phyloP scores from a whole-genome alignment of 2,329 filamentous ascomycete species.

The Aureobasidium subglaciale region DNA sequence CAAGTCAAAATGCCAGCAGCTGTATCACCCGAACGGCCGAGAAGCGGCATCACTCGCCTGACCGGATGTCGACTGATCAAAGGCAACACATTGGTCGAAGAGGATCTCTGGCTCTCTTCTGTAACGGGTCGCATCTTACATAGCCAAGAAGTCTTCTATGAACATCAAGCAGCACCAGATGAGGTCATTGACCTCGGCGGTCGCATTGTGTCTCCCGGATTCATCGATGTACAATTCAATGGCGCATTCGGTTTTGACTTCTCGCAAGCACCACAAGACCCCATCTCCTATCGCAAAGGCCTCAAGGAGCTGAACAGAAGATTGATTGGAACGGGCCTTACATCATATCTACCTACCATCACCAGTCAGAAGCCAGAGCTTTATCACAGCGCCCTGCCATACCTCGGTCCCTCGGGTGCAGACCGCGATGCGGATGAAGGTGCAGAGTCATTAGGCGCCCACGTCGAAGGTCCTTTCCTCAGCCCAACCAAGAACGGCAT shows the following conservation, averaged over 20 bases:
- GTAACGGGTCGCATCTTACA: slow-evolving; percentile 72
- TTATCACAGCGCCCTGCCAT: slow-evolving; percentile 74
- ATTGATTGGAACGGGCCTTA: slow-evolving; percentile 74
- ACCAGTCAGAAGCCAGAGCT: slow-evolving; percentile 74
- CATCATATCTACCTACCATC: slow-evolving; percentile 78
- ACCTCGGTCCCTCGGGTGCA: slow-evolving; percentile 64
- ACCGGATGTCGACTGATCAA: slow-evolving; percentile 71
- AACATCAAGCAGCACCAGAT: slow-evolving; percentile 62
- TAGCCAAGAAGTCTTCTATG: slow-evolving; percentile 60
- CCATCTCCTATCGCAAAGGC: slow-evolving; percentile 64
- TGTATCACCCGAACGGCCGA: slow-evolving; percentile 32
- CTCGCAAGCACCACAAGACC: slow-evolving; percentile 57
- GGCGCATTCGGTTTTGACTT: slow-evolving; percentile 92
- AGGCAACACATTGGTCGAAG: slow-evolving; percentile 58
- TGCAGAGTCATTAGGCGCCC: slow-evolving; percentile 80
- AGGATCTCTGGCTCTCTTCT: slow-evolving; percentile 86
- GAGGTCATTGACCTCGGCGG: slow-evolving; percentile 71
- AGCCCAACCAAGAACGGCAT: slow-evolving; percentile 78
- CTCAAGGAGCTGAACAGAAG: slow-evolving; percentile 63
- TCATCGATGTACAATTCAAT: slow-evolving; percentile 90
- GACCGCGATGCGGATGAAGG: slow-evolving; percentile 58
- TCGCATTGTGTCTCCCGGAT: slow-evolving; percentile 74
- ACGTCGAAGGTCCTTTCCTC: slow-evolving; percentile 87
- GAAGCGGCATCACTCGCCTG: slow-evolving; percentile 51
- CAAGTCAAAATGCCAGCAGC: slow-evolving; percentile 33